Percentiles rank a stretch among this genome's conserved stretches.
Conservation (phyloP, 805 yeast species). For the Kluyveromyces wickerhamii region DNA sequence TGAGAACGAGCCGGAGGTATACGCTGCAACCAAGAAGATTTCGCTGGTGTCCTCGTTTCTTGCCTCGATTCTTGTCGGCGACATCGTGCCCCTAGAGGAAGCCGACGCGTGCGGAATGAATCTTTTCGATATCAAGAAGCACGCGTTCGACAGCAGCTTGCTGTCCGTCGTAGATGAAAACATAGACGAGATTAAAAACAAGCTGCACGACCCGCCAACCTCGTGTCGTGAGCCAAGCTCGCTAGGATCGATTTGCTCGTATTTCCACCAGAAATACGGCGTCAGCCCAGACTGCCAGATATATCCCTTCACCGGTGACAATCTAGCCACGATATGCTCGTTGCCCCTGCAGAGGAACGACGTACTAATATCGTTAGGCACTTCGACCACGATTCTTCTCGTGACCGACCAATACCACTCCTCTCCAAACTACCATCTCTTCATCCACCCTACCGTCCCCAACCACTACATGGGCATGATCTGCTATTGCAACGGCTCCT, state of each 20-base stretch:
- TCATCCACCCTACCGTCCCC: constrained; percentile 76
- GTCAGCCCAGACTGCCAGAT: constrained; percentile 49
- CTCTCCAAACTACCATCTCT: constrained; percentile 74
- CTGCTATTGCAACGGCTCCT: constrained; percentile 85
- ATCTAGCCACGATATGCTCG: constrained; percentile 79
- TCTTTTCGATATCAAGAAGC: constrained; percentile 59
- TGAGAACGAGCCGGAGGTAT: constrained; percentile 42
- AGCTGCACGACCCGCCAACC: constrained; percentile 32
- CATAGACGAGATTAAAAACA: constrained; percentile 29
- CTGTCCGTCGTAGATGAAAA: constrained; percentile 33
- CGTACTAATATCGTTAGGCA: constrained; percentile 74
- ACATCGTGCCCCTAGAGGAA: constrained; percentile 58
- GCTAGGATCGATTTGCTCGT: constrained; percentile 45
- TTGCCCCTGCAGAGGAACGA: constrained; percentile 72
- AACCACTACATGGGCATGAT: constrained; percentile 88
- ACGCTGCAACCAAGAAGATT: constrained; percentile 51
- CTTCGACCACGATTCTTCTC: constrained; percentile 81
- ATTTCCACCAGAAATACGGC: constrained; percentile 60
- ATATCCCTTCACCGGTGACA: constrained; percentile 83
- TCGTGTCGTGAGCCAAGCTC: constrained; percentile 38
- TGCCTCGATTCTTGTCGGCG: constrained; percentile 61
- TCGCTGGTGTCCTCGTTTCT: constrained; percentile 74
- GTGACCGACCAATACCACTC: constrained; percentile 74
- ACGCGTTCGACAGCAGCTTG: constrained; percentile 48
- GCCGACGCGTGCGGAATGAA: constrained; percentile 95